Percentiles rank a stretch among this genome's conserved stretches.
phyloP scores from a whole-genome alignment of 208 protist genomes.

The Leishmania arabica region DNA sequence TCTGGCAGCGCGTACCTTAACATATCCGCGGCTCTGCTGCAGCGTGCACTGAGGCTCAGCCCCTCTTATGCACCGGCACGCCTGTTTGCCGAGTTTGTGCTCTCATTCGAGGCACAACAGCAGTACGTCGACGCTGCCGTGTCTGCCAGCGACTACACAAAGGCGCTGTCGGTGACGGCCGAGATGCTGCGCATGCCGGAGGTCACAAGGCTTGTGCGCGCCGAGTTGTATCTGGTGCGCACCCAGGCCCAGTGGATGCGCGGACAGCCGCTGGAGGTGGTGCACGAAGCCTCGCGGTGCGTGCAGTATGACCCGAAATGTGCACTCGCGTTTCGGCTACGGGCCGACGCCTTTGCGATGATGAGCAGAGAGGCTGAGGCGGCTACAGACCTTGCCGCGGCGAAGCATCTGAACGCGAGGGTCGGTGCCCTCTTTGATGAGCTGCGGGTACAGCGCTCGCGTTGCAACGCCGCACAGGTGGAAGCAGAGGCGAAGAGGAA shows the following conservation, averaged over 20 bases:
- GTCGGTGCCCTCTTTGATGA: constrained; percentile 43
- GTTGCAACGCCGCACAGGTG: constrained; percentile 6
- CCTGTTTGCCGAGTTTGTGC: constrained; percentile 67
- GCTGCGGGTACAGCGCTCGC: constrained; percentile 34
- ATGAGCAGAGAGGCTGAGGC: constrained; percentile 41
- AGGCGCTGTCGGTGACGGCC: constrained; percentile 38
- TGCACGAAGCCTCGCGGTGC: constrained; percentile 68
- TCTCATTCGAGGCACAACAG: constrained; percentile 63
- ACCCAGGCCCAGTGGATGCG: constrained; percentile 49
- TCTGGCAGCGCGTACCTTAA: constrained; percentile 72
- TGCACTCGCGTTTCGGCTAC: constrained; percentile 57
- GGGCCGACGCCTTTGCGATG: constrained; percentile 41
- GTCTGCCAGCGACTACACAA: constrained; percentile 27
- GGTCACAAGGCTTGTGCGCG: constrained; percentile 42
- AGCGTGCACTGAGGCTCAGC: constrained; percentile 59
- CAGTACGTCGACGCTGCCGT: constrained; percentile 31
- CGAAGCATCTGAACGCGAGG: constrained; percentile 34
- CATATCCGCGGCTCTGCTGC: constrained; percentile 66
- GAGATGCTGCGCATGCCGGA: constrained; percentile 62
- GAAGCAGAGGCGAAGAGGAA: background rate
- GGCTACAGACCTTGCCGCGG: constrained; percentile 47
- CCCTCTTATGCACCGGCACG: constrained; percentile 63
- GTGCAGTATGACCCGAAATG: constrained; percentile 39
- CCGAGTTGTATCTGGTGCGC: constrained; percentile 45
- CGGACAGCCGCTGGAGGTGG: constrained; percentile 38